Percentiles rank a stretch among this genome's conserved stretches.
Evolutionary conservation across 2,329 filamentous ascomycete genomes (phyloP).

Genomic region (Scleromitrula shiraiana): DNA sequence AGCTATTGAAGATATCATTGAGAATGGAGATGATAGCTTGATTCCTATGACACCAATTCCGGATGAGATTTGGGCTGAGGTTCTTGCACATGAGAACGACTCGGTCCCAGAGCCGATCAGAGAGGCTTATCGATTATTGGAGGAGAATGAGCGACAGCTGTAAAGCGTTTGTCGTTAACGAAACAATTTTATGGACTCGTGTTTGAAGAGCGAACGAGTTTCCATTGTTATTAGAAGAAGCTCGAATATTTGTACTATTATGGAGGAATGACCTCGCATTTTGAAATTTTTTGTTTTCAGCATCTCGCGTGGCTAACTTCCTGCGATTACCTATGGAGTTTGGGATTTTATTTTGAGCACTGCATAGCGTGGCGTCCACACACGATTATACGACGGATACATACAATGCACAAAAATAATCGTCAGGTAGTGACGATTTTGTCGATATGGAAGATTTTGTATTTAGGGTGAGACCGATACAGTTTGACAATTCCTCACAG

Average conservation of each 20-base stretch:
- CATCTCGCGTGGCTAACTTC: not conserved
- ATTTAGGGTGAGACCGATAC: no score
- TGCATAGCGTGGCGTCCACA: not conserved
- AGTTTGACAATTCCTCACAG: not conserved
- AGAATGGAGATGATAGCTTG: not conserved
- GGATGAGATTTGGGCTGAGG: not conserved
- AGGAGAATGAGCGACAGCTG: not conserved
- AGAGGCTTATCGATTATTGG: not conserved
- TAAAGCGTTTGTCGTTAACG: no score
- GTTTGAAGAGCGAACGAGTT: not conserved
- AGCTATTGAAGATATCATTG: not conserved
- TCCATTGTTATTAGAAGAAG: not conserved
- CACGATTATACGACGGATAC: not conserved
- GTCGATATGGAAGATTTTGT: not conserved
- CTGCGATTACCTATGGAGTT: not conserved
- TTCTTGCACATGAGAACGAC: not conserved
- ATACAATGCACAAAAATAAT: not conserved
- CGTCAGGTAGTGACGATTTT: not conserved
- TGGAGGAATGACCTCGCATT: not conserved
- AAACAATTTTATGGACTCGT: not conserved
- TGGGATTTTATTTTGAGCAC: not conserved
- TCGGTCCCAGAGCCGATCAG: not conserved
- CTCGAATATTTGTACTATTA: not conserved
- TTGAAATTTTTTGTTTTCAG: not conserved
- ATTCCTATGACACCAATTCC: conserved; percentile 3